Base-by-base conservation (phyloP, 2,329 filamentous ascomycete species). In the Colletotrichum sublineola region DNA sequence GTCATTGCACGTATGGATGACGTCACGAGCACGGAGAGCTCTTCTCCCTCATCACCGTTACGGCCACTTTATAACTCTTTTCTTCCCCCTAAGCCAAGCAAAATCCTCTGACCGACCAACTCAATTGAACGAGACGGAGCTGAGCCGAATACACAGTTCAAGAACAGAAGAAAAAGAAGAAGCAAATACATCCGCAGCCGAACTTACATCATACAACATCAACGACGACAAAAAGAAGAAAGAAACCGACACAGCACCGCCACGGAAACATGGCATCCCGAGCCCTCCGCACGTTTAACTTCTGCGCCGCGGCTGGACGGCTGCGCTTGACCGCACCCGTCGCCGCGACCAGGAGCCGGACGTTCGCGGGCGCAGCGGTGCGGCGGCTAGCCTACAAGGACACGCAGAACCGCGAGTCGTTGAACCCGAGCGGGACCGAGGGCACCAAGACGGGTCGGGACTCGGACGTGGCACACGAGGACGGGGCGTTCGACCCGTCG, bases 381-480 rank as follows among this genome's bases (percentile, higher is more conserved):
- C 44, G 75, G 15, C 74, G 75, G 11, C 53, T 74, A 5, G 79
- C 86, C 5, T 87, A 87, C 79, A 89, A 89, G 74, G 83, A 88
- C 76, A 80, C 84, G 63, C 85, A 87, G 75, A 86, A 91, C 78
- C 88, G 90, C 63, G 87, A 92, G 74, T 86, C 86, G 3, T 86
- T 97, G 44, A 89, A 92, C 71, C 90, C 92, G 0, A 85, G 89
- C 44, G 82, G 87, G 2, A 89, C 87, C 66, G 93, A 97, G 79
- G 89, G 91, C 81, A 89, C 89, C 69, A 90, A 92, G 78, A 90
- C 89, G 62, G 92, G 90, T 4, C 89, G 89, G 0, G 93, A 92
- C 76, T 85, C 91, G 57, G 86, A 88, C 55, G 82, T 83, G 15
- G 85, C 87, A 0, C 83, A 86, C 40, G 84, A 88, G 68, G 79